Conservation (phyloP, 805 yeast species). For the Metschnikowia gruessii region DNA sequence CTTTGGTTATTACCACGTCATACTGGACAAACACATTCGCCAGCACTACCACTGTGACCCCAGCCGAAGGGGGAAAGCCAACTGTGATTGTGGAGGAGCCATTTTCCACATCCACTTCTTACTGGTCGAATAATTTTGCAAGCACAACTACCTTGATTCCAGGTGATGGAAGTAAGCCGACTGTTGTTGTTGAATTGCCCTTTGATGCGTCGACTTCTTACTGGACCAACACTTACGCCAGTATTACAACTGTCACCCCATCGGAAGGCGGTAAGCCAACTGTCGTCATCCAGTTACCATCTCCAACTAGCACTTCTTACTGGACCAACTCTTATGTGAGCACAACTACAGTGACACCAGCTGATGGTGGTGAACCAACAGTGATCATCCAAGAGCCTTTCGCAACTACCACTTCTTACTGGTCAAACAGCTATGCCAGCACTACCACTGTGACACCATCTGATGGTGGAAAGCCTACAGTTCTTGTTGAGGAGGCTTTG, state of each 20-base stretch:
- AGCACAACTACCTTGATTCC: background rate
- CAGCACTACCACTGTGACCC: too few relatives aligned
- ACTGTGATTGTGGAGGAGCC: background rate
- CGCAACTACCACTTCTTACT: background rate
- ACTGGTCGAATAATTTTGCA: background rate
- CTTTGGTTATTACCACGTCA: too few relatives aligned
- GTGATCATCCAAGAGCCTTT: background rate
- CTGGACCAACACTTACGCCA: background rate
- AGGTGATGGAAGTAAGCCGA: background rate
- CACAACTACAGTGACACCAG: background rate
- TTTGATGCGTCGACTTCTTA: background rate
- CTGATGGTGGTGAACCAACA: background rate
- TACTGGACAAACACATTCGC: too few relatives aligned
- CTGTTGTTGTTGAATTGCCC: constrained; percentile 1
- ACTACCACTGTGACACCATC: too few relatives aligned
- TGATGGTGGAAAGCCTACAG: too few relatives aligned
- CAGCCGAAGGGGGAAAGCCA: background rate
- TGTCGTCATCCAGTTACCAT: background rate
- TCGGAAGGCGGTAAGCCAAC: background rate
- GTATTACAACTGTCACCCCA: background rate
- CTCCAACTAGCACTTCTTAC: background rate
- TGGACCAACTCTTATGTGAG: background rate
- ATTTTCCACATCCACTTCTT: background rate
- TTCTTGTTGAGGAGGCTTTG: background rate
- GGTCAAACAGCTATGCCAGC: too few relatives aligned